Conservation (phyloP, 306 rosid genomes). For the Quercus agrifolia region DNA sequence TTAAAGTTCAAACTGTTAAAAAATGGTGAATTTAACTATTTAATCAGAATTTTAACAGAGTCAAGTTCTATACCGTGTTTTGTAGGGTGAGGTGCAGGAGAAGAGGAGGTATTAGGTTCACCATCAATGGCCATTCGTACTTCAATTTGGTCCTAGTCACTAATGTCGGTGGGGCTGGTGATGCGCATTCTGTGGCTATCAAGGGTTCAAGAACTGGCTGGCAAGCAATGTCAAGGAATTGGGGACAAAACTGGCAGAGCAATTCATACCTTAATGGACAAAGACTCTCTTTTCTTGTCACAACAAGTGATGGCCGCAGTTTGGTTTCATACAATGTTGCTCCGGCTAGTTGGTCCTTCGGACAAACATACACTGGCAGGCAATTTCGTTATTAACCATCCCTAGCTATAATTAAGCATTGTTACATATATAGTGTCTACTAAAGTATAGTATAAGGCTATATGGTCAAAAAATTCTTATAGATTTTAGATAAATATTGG, state of each 20-base stretch:
- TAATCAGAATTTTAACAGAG: not conserved
- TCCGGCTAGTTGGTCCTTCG: constrained; percentile 69
- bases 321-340: constrained; percentile 61
- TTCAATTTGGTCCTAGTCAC: constrained; percentile 78
- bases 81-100: constrained; percentile 68
- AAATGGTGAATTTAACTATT: too few species aligned
- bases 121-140: constrained; percentile 74
- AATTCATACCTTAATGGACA: constrained; percentile 66
- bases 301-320: constrained; percentile 54
- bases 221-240: constrained; percentile 76
- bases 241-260: constrained; percentile 94
- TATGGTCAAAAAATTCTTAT: not conserved
- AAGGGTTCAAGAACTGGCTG: constrained; percentile 72
- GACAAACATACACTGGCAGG: constrained; percentile 69
- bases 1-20: too few species aligned
- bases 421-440: not conserved
- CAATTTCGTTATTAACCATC: constrained; percentile 47
- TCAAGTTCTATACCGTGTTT: not conserved
- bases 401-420: not conserved
- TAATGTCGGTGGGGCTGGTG: constrained; percentile 88
- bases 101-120: constrained; percentile 75
- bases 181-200: constrained; percentile 60
- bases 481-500: not conserved
- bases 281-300: constrained; percentile 69
- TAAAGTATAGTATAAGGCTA: not conserved